Evolutionary conservation across 2,329 filamentous ascomycete genomes (phyloP).

Genomic region (Penicillium polonicum): DNA sequence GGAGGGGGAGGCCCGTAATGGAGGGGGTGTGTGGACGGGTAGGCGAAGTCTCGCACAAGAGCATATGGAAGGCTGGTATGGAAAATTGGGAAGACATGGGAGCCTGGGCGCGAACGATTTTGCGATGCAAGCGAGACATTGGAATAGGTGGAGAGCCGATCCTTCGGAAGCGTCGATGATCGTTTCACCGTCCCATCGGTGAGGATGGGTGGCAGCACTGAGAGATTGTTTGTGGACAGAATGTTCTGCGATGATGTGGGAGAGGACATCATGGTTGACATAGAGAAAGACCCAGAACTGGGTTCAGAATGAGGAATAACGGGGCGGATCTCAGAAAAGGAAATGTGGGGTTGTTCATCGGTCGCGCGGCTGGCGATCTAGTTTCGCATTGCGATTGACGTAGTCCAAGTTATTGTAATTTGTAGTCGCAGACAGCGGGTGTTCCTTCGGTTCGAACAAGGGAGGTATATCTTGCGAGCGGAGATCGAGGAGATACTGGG

Average conservation of each 20-base stretch:
- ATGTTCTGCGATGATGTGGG: conserved; percentile 31
- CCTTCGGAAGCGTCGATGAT: conserved; percentile 76
- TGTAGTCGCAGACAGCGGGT: background rate
- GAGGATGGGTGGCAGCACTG: conserved; percentile 49
- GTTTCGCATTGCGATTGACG: conserved; percentile 38
- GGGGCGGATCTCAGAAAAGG: conserved; percentile 22
- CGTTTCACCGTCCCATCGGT: conserved; percentile 56
- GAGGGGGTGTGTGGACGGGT: conserved; percentile 75
- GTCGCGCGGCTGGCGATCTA: conserved; percentile 29
- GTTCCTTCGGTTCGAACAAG: background rate
- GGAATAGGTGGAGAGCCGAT: conserved; percentile 81
- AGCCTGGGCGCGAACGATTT: conserved; percentile 71
- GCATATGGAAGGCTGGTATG: conserved; percentile 84
- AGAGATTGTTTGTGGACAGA: conserved; percentile 28
- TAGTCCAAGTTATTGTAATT: background rate
- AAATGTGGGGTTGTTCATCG: conserved; percentile 24
- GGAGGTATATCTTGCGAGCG: conserved; percentile 5
- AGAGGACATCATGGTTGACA: conserved; percentile 39
- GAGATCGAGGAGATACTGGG: background rate
- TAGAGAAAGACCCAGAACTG: conserved; percentile 11
- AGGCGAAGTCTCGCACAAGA: conserved; percentile 95
- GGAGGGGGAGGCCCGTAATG: conserved; percentile 89
- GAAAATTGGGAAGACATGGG: conserved; percentile 78
- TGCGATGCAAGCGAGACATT: conserved; percentile 59
- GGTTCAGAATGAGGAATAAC: conserved; percentile 20